Conservation (phyloP, 352 stramenopile genomes). For the Pythium dissotocum region DNA sequence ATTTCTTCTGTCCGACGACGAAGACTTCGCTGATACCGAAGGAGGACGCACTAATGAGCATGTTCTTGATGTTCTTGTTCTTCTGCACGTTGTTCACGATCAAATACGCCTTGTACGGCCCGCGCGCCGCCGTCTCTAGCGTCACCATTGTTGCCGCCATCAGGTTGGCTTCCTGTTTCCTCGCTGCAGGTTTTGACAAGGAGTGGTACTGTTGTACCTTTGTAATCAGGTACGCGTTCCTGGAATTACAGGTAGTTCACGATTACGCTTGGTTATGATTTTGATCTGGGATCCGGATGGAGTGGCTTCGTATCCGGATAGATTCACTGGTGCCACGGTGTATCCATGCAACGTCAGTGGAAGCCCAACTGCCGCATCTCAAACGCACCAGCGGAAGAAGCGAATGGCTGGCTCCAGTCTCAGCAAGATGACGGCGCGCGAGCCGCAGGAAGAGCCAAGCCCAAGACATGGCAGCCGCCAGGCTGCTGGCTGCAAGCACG, state of each 20-base stretch:
- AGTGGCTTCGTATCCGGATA: neutral
- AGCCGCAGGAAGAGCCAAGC: neutral
- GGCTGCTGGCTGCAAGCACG: neutral
- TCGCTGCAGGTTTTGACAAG: too few relatives aligned
- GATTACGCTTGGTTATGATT: neutral
- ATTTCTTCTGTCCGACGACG: constrained; percentile 88
- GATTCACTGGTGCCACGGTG: constrained; percentile 1
- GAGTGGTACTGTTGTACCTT: neutral
- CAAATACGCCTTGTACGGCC: constrained; percentile 54
- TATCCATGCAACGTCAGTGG: constrained; percentile 1
- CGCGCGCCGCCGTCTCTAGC: constrained; percentile 4
- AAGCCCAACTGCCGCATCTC: neutral
- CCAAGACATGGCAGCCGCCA: neutral
- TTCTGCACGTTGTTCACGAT: constrained; percentile 95
- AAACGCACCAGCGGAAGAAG: neutral
- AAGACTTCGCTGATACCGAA: constrained; percentile 87
- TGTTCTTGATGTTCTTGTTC: constrained; percentile 86
- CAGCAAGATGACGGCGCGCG: neutral
- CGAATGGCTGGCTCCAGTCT: neutral
- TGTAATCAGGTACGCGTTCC: neutral
- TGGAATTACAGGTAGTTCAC: neutral
- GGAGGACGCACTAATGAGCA: constrained; percentile 78
- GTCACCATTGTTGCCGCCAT: constrained; percentile 13
- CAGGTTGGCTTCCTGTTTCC: constrained; percentile 3
- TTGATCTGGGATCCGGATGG: neutral